Conservation (phyloP, 768 basidiomycete species). For the Cystobasidium onofrii region DNA sequence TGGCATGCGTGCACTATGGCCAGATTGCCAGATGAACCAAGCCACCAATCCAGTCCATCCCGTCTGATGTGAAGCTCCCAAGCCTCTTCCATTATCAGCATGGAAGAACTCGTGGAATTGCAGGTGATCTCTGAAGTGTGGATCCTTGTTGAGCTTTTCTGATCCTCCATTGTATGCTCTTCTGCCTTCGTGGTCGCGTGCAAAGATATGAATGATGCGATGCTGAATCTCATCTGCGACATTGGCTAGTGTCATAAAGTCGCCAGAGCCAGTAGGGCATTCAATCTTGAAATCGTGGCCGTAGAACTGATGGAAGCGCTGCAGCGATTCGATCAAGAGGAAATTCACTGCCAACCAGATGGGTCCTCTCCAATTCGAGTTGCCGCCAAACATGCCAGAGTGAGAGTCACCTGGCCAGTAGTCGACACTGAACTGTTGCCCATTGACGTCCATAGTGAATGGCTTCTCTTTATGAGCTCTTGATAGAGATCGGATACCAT, state of each 20-base stretch:
- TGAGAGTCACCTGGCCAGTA: conserved; percentile 98
- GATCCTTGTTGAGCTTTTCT: conserved; percentile 75
- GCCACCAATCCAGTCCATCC: conserved; percentile 84
- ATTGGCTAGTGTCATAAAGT: conserved; percentile 86
- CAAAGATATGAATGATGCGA: conserved; percentile 96
- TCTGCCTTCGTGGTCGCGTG: conserved; percentile 61
- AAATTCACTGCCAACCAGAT: conserved; percentile 93
- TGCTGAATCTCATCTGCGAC: conserved; percentile 98
- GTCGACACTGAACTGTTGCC: conserved; percentile 77
- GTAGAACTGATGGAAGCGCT: conserved; percentile 94
- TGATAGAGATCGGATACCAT: conserved; percentile 93
- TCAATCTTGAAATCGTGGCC: conserved; percentile 82
- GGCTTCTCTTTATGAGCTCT: conserved; percentile 82
- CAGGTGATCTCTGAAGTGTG: conserved; percentile 92
- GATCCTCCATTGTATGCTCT: conserved; percentile 89
- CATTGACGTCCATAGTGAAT: conserved; percentile 90
- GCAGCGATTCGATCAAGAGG: conserved; percentile 86
- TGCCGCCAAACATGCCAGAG: conserved; percentile 90
- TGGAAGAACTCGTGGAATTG: conserved; percentile 99
- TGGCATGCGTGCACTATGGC: conserved; percentile 76
- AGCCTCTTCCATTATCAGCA: conserved; percentile 79
- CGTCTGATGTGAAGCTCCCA: conserved; percentile 96
- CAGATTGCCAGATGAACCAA: conserved; percentile 59
- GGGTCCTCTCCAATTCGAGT: conserved; percentile 49
- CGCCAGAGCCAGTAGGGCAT: conserved; percentile 94